Conservation (phyloP, 768 basidiomycete species). For the Daedaleopsis sinensis region DNA sequence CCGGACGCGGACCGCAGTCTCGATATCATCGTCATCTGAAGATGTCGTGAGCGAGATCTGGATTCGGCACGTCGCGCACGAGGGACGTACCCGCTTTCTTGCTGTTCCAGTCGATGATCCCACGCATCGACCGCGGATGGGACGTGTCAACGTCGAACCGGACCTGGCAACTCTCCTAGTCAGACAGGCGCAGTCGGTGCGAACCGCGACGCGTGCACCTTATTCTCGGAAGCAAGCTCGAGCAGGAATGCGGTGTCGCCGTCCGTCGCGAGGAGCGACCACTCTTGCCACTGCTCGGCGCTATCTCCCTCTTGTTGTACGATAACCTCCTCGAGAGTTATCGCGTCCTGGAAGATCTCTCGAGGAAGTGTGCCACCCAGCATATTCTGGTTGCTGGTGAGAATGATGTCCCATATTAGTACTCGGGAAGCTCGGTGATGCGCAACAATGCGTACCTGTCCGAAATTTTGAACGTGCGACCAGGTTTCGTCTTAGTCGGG, state of each 20-base stretch:
- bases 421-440: neutral
- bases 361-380: constrained; percentile 63
- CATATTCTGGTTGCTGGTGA: constrained; percentile 63
- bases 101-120: constrained; percentile 78
- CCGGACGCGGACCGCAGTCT: constrained; percentile 61
- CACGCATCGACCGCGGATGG: constrained; percentile 56
- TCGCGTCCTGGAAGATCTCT: constrained; percentile 75
- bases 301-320: constrained; percentile 45
- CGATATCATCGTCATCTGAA: constrained; percentile 83
- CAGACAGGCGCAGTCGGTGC: neutral
- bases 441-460: constrained; percentile 51
- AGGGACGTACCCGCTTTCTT: constrained; percentile 72
- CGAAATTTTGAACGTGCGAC: constrained; percentile 75
- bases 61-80: neutral
- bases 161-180: constrained; percentile 46
- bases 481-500: constrained; percentile 64
- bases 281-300: constrained; percentile 56
- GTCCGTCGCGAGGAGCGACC: constrained; percentile 79
- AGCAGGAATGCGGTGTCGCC: constrained; percentile 80
- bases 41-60: neutral
- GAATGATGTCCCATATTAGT: neutral
- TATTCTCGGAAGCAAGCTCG: constrained; percentile 80
- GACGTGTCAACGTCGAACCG: constrained; percentile 73
- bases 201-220: constrained; percentile 44
- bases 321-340: constrained; percentile 59